Percentiles rank a stretch among this genome's conserved stretches.
Conservation (phyloP, 148 eudicot genomes). For the Camellia sinensis region DNA sequence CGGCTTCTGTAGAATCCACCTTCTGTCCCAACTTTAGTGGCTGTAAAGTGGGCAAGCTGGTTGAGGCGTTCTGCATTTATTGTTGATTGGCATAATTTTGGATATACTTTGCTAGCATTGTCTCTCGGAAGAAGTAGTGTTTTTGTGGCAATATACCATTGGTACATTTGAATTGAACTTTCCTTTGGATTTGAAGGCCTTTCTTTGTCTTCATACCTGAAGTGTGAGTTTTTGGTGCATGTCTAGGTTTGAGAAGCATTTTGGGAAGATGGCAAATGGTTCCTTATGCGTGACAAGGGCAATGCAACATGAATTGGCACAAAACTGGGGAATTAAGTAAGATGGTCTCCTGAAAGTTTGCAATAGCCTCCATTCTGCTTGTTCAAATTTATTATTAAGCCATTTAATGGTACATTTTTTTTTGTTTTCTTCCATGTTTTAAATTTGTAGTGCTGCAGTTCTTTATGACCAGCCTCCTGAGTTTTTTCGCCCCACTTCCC, state of each 20-base stretch:
- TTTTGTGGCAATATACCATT: too few relatives aligned
- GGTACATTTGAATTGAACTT: background rate
- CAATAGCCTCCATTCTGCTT: too few relatives aligned
- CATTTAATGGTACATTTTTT: slow-evolving; percentile 25
- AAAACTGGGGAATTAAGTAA: too few relatives aligned
- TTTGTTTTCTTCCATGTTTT: slow-evolving; percentile 1
- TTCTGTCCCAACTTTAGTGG: too few relatives aligned
- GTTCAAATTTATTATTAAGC: slow-evolving; percentile 26
- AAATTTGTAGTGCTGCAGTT: slow-evolving; percentile 57
- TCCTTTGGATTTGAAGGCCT: slow-evolving; percentile 7
- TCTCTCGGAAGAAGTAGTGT: too few relatives aligned
- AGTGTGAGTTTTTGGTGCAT: slow-evolving; percentile 13
- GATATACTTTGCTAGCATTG: too few relatives aligned
- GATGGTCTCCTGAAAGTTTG: too few relatives aligned
- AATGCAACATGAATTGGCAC: background rate
- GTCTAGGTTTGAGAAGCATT: slow-evolving; percentile 81
- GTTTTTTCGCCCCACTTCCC: slow-evolving; percentile 77
- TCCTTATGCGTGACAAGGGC: slow-evolving; percentile 93
- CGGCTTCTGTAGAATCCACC: too few relatives aligned
- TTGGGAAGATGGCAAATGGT: slow-evolving; percentile 86
- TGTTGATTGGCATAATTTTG: too few relatives aligned
- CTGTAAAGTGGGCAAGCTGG: too few relatives aligned
- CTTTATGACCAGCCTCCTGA: slow-evolving; percentile 97
- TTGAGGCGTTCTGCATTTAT: too few relatives aligned
- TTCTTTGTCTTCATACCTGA: slow-evolving; percentile 8